Evolutionary conservation across 1,139 yeast genomes (phyloP).

Genomic region (Magnusiomyces suaveolens): DNA sequence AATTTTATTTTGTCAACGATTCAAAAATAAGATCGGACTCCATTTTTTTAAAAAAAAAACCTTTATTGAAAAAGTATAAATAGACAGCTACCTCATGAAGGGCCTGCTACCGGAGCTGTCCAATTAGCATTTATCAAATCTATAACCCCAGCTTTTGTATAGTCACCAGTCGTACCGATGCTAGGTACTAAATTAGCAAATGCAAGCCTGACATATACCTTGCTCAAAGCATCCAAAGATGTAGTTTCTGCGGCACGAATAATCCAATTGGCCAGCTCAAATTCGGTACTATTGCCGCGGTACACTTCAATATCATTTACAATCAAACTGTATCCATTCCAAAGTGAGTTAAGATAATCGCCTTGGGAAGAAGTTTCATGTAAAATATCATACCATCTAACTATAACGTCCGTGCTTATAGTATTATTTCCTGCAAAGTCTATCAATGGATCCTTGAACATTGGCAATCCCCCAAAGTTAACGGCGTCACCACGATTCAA

Average conservation of each 20-base stretch:
- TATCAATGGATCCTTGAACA: slow-evolving; percentile 32
- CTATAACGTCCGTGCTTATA: neutral
- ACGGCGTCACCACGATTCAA: slow-evolving; percentile 68
- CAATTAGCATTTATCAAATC: slow-evolving; percentile 18
- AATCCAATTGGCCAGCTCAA: slow-evolving; percentile 25
- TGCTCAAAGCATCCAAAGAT: slow-evolving; percentile 2
- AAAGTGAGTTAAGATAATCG: slow-evolving; percentile 10
- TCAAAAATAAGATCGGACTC: no score
- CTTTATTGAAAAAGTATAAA: neutral
- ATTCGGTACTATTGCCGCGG: slow-evolving; percentile 38
- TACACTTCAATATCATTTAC: slow-evolving; percentile 73
- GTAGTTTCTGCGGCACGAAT: slow-evolving; percentile 7
- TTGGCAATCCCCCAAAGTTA: slow-evolving; percentile 43
- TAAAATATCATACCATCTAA: slow-evolving; percentile 9
- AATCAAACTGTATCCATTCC: slow-evolving; percentile 50
- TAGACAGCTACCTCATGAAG: slow-evolving; percentile 9
- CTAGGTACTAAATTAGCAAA: slow-evolving; percentile 17
- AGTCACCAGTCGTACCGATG: slow-evolving; percentile 21
- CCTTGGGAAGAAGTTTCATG: neutral
- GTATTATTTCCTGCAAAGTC: slow-evolving; percentile 16
- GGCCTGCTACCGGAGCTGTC: slow-evolving; percentile 19
- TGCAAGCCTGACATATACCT: slow-evolving; percentile 24
- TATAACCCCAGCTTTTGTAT: slow-evolving; percentile 23
- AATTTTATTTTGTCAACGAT: no score
- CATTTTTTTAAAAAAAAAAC: no score